Conservation (phyloP, 2,329 filamentous ascomycete genomes). For the Trichoderma sp. region DNA sequence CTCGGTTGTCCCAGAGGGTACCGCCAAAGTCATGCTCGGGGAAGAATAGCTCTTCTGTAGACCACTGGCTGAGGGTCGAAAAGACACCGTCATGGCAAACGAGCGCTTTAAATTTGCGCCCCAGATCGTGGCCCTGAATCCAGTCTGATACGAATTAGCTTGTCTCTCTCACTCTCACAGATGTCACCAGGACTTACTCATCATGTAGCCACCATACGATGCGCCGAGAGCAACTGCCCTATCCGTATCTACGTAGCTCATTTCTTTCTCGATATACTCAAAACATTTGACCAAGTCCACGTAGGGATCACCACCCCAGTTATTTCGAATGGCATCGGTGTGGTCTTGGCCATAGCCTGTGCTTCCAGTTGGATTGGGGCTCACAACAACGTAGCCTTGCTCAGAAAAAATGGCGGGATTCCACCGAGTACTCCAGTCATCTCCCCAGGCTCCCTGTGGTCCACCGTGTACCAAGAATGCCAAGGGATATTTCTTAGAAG, state of each 20-base stretch:
- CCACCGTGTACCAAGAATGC: conserved; percentile 83
- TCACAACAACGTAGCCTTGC: conserved; percentile 81
- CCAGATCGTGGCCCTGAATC: conserved; percentile 86
- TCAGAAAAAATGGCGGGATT: conserved; percentile 86
- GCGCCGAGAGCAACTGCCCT: conserved; percentile 75
- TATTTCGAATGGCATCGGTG: conserved; percentile 72
- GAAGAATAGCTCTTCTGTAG: conserved; percentile 72
- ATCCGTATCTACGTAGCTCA: conserved; percentile 69
- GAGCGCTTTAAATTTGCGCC: conserved; percentile 82
- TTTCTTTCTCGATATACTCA: conserved; percentile 69
- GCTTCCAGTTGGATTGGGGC: conserved; percentile 81
- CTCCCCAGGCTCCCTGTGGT: conserved; percentile 75
- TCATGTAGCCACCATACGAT: conserved; percentile 76
- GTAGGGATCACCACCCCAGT: conserved; percentile 88
- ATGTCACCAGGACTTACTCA: conserved; percentile 54
- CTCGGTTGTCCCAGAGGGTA: conserved; percentile 63
- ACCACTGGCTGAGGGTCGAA: conserved; percentile 67
- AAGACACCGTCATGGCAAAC: conserved; percentile 90
- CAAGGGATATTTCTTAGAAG: conserved; percentile 74
- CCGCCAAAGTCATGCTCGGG: conserved; percentile 69
- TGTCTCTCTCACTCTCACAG: too few relatives aligned
- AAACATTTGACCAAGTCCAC: conserved; percentile 79
- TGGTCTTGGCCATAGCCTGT: conserved; percentile 81
- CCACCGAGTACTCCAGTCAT: conserved; percentile 82
- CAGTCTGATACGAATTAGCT: conserved; percentile 61